These are phyloP conservation scores for Emergomyces africanus DNA, from an alignment of 2,329 filamentous ascomycete species.

Conservation along the genomic window DNA sequence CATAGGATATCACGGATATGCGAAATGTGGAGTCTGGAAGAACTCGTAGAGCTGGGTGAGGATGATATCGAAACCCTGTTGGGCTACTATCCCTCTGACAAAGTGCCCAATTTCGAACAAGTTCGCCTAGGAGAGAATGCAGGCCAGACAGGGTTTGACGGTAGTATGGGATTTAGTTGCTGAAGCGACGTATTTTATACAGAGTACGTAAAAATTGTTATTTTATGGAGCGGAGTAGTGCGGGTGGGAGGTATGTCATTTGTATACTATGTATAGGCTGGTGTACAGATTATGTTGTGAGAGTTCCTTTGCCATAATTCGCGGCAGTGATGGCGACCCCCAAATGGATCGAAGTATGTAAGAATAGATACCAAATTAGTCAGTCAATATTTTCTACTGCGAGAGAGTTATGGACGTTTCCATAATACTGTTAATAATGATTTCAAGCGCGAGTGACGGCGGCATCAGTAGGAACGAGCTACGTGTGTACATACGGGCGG, in stretches of 20 bases:
- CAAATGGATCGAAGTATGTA: neutral
- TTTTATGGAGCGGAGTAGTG: no score
- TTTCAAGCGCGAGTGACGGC: neutral
- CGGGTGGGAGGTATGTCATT: neutral
- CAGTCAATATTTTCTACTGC: neutral
- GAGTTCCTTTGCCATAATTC: neutral
- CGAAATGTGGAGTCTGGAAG: constrained; percentile 64
- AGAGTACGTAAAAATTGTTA: neutral
- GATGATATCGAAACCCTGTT: constrained; percentile 66
- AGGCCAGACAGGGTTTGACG: constrained; percentile 12
- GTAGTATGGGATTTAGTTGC: constrained; percentile 16
- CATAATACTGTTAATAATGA: neutral
- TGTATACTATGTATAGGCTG: neutral
- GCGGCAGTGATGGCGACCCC: neutral
- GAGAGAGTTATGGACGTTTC: neutral
- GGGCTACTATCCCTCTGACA: constrained; percentile 43
- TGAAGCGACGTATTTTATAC: neutral
- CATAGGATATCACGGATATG: constrained; percentile 73
- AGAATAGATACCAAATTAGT: neutral
- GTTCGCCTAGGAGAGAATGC: constrained; percentile 9
- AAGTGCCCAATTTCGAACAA: constrained; percentile 13
- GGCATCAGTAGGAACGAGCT: neutral
- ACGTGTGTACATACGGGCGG: neutral
- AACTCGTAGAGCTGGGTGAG: constrained; percentile 63
- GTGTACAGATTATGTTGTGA: neutral